Evolutionary conservation across 192 early-diverging fungal species (phyloP).

Genomic region (Podila minutissima): DNA sequence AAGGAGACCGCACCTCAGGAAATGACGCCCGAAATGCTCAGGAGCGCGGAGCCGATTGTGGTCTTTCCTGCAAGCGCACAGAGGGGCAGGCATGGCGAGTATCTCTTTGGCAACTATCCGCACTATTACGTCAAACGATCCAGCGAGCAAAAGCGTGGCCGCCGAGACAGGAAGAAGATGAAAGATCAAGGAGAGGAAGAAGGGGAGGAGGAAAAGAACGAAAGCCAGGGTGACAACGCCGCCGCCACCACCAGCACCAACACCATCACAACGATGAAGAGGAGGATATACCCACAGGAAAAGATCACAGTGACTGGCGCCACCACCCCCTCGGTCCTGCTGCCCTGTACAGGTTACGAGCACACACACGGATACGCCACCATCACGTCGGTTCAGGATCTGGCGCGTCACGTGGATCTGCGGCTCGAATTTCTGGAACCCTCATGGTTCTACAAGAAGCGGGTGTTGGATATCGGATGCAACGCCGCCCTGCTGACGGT

Average conservation of each 20-base stretch:
- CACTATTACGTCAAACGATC: constrained; percentile 58
- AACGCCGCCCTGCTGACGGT: constrained; percentile 73
- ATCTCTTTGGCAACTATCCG: constrained; percentile 65
- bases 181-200: neutral
- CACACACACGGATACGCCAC: neutral
- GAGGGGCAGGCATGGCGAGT: neutral
- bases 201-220: neutral
- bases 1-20: too few relatives aligned
- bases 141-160: neutral
- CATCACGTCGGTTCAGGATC: constrained; percentile 12
- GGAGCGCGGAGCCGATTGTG: neutral
- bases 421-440: constrained; percentile 65
- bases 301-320: neutral
- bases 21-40: neutral
- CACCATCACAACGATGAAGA: neutral
- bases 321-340: neutral
- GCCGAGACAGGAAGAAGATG: neutral
- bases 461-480: constrained; percentile 84
- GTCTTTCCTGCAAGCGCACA: neutral
- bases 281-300: neutral
- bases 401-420: constrained; percentile 57
- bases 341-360: neutral
- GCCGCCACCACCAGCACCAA: too few relatives aligned
- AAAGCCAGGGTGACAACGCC: neutral
- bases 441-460: constrained; percentile 60